Percentiles rank a stretch among this genome's conserved stretches.
Evolutionary conservation across 192 early-diverging fungal genomes (phyloP).

Genomic region (Entomortierella parvispora): DNA sequence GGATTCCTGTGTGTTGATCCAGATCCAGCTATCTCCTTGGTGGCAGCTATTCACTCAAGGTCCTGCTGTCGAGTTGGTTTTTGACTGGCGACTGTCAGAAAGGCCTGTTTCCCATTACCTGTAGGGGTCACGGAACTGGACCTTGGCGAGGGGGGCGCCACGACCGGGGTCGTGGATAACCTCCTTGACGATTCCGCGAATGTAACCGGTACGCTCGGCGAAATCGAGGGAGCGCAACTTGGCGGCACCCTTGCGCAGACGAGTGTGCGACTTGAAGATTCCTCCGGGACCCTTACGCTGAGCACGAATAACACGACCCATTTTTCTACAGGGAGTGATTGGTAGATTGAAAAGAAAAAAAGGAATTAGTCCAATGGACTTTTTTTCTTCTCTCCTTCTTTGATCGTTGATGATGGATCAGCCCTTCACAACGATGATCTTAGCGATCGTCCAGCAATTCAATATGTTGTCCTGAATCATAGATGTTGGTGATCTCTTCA

Average conservation of each 20-base stretch:
- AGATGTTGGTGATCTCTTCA: too few species aligned
- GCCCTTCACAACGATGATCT: too few species aligned
- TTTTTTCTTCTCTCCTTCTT: too few species aligned
- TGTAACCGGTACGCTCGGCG: slow-evolving; percentile 97
- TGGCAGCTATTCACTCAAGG: too few species aligned
- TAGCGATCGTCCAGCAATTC: too few species aligned
- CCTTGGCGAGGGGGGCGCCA: slow-evolving; percentile 95
- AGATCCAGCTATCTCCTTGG: too few species aligned
- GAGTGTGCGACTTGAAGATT: slow-evolving; percentile 97
- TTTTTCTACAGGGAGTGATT: slow-evolving; percentile 55
- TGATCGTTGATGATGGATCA: too few species aligned
- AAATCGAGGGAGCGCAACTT: slow-evolving; percentile 95
- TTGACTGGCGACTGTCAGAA: too few species aligned
- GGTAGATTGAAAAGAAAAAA: background rate
- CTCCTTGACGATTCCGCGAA: slow-evolving; percentile 97
- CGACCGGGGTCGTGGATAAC: slow-evolving; percentile 98
- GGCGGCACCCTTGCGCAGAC: slow-evolving; percentile 94
- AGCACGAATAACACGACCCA: slow-evolving; percentile 99
- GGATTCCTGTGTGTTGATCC: too few species aligned
- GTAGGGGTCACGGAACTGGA: slow-evolving; percentile 82
- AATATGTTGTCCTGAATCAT: too few species aligned
- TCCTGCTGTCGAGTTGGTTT: too few species aligned
- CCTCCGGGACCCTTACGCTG: slow-evolving; percentile 99
- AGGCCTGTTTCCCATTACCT: too few species aligned
- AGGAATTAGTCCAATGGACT: slow-evolving; percentile 12